A percentile compares a stretch with the other conserved stretches of the same genome.
Conservation (phyloP, 352 stramenopile genomes). For the Globisporangium recalcitrans region DNA sequence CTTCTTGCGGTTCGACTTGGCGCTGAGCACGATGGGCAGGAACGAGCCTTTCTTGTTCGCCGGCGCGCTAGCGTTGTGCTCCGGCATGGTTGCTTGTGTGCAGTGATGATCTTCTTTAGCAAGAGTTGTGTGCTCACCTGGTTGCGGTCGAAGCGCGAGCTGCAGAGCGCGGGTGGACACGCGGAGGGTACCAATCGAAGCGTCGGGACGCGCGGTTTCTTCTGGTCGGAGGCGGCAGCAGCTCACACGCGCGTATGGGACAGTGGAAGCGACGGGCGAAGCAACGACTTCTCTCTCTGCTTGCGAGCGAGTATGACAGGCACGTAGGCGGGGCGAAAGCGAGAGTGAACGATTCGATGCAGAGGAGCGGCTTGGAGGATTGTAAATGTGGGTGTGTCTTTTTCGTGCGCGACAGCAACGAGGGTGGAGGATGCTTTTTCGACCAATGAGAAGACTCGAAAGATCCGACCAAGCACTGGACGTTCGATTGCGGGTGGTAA, state of each 20-base stretch:
- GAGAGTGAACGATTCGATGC: not conserved
- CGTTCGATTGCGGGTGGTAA: not conserved
- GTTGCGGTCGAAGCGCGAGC: not conserved
- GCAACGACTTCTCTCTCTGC: too few species aligned
- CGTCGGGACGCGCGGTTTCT: not conserved
- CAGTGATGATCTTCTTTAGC: too few species aligned
- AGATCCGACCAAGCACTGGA: not conserved
- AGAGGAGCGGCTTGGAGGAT: conserved; percentile 1
- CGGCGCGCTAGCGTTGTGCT: conserved; percentile 14
- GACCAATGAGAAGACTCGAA: not conserved
- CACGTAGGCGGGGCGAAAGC: not conserved
- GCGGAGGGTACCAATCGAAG: not conserved
- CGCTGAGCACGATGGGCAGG: conserved; percentile 33
- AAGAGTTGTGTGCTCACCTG: not conserved
- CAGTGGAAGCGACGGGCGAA: not conserved
- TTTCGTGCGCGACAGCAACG: not conserved
- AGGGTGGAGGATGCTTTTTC: not conserved
- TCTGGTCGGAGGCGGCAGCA: not conserved
- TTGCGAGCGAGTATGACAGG: not conserved
- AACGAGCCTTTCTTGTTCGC: conserved; percentile 29
- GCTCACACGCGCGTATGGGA: not conserved
- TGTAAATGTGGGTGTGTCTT: not conserved
- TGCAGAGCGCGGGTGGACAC: not conserved
- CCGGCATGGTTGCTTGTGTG: conserved; percentile 18
- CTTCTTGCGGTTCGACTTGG: conserved; percentile 30